Base-by-base conservation (phyloP, 2,329 filamentous ascomycete genomes). In the Colletotrichum kahawae region DNA sequence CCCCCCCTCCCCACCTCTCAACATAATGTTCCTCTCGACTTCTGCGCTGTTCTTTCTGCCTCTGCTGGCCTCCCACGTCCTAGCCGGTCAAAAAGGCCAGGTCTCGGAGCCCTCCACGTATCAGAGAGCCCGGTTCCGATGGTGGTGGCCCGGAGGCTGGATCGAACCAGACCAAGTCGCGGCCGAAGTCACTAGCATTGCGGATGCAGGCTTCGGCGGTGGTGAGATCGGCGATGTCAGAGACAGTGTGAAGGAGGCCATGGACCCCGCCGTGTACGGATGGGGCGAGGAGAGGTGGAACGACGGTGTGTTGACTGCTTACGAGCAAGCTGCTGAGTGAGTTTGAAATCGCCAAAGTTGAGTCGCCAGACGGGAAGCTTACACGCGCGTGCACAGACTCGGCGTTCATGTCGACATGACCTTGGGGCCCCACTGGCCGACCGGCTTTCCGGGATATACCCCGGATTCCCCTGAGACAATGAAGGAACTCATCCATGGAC, bases 281-380 rank as follows among this genome's bases (percentile, higher is more conserved):
- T 60, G 57, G 57, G 57, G 7, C 12, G 33, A 36, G 31, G 1
- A 24, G 33, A 6, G 31, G 8, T 60, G 57, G 57, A 4, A 62
- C 4, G 7, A 36, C 18, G 57, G 57, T 1, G 31, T 62, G 9
- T 14, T 36, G 31, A 62, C 31, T 36, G 57, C 57, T 8, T 62
- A 36, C 21, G 31, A 62, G 5, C 29, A 62, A 0, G 57, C 29
- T 16, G 12, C 31, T 12, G 36, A 14, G 57, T 62, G 14, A 16
- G 29, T 36, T 60, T 51, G 43, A 51, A 13, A 10, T 51, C n/a
- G 6, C 12, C 43, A 51, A 12, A 48, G 38, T 48, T 48, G 38
- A 7, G 38, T n/a, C 12, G 38, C 1, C 3, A 48, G 1, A 48
- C 0, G 9, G 0, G 0, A 1, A 7, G 38, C 38, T 48, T 48